Evolutionary conservation across 305 asterid genomes (phyloP).

Genomic region (Fraxinus floribunda): DNA sequence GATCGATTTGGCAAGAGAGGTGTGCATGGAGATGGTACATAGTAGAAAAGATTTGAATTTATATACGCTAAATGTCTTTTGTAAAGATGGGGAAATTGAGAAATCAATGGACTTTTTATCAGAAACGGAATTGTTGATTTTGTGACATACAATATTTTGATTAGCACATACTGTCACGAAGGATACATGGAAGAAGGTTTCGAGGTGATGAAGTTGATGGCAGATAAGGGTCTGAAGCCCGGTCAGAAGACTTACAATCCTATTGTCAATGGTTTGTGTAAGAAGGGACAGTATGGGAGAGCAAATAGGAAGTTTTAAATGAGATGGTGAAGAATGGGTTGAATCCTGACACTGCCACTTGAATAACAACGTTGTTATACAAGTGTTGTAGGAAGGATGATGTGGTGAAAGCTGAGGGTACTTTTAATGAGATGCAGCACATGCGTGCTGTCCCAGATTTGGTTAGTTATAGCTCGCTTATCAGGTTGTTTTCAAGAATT

Average conservation of each 20-base stretch:
- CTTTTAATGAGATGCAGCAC: slow-evolving; percentile 43
- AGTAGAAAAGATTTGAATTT: slow-evolving; percentile 47
- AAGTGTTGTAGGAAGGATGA: slow-evolving; percentile 51
- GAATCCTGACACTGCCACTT: slow-evolving; percentile 54
- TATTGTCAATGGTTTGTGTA: slow-evolving; percentile 51
- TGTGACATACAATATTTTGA: slow-evolving; percentile 65
- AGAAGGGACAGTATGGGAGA: slow-evolving; percentile 45
- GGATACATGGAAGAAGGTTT: slow-evolving; percentile 46
- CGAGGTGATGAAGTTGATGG: slow-evolving; percentile 49
- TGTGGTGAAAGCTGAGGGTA: slow-evolving; percentile 41
- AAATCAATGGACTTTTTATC: slow-evolving; percentile 32
- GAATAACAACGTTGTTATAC: slow-evolving; percentile 49
- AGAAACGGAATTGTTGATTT: slow-evolving; percentile 63
- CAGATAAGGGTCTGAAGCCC: slow-evolving; percentile 54
- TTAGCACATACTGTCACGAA: slow-evolving; percentile 52
- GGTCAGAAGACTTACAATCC: slow-evolving; percentile 57
- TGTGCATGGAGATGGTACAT: slow-evolving; percentile 39
- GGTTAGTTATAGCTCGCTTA: slow-evolving; percentile 61
- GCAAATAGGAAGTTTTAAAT: slow-evolving; percentile 43
- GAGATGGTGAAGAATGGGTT: slow-evolving; percentile 50
- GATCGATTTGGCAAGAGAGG: slow-evolving; percentile 61
- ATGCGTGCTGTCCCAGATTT: slow-evolving; percentile 49
- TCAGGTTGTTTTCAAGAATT: slow-evolving; percentile 52
- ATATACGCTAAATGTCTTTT: slow-evolving; percentile 62
- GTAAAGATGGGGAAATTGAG: slow-evolving; percentile 56